Evolutionary conservation across 352 stramenopile species (phyloP), one percentile per base, ranked within the genome.

Genomic region (Peronospora farinosa): DNA sequence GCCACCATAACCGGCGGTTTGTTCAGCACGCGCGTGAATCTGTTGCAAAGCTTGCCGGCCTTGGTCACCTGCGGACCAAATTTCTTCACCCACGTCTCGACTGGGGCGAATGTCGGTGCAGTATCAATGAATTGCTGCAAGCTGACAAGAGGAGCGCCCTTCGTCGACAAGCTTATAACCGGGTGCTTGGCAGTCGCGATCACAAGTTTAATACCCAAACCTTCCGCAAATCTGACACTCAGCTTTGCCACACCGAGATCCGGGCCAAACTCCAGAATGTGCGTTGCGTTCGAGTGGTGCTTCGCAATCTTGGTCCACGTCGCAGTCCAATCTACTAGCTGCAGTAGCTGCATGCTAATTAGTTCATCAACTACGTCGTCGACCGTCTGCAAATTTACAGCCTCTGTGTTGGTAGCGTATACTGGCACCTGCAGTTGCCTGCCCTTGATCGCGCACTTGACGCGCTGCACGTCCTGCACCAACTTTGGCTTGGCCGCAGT

Each of bases 191-290:
- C 19, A 44, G 67, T 79, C 16, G 63, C 59, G 7, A 81, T 55
- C 11, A 92, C 72, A 0, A 85, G 61, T 0, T 68, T 21, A 2
- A 90, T 65, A 7, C 78, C 78, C 31, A 84, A 52, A 2, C 61
- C 69, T 72, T 89, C 81, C 0, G 76, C 63, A 0, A 47, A 15
- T 6, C 57, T 58, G 41, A 51, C 41, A 38, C 64, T 78, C 9
- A 90, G 50, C 47, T 75, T 78, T 3, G 75, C 59, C 5, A 69
- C 76, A n/a, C 82, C 78, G 11, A 70, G 48, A 19, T 76, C 72
- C 0, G 82, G 72, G 5, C 82, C 82, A 47, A 93, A 91, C 35
- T 93, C 84, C 6, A 91, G 63, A 35, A 95, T 51, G 27, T 92
- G 78, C 0, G 74, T 91, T 15, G 68, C 49, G n/a, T 67, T 48